A percentile compares a stretch with the other conserved stretches of the same genome.
These are phyloP conservation scores for Scutellaria minor DNA, from an alignment of 257 asterid genomes.

Conservation along the genomic window DNA sequence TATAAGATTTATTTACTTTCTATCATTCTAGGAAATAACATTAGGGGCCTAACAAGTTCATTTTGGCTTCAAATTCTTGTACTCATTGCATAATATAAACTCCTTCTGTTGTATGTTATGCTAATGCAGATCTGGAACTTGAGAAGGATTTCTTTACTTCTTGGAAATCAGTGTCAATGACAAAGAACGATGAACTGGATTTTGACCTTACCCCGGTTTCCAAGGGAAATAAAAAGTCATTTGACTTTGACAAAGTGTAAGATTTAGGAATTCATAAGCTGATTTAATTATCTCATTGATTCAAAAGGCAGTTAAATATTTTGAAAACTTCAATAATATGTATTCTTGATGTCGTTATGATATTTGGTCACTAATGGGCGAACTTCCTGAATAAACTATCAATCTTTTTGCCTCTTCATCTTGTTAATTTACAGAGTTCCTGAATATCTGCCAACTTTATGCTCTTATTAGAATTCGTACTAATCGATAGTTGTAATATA, in stretches of 20 bases:
- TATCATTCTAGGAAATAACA: background rate
- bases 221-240: slow-evolving; percentile 74
- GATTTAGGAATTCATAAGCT: slow-evolving; percentile 32
- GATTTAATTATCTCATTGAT: slow-evolving; percentile 33
- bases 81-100: slow-evolving; percentile 24
- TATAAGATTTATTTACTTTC: slow-evolving; percentile 4
- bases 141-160: slow-evolving; percentile 79
- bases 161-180: slow-evolving; percentile 75
- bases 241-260: slow-evolving; percentile 69
- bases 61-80: background rate
- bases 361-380: slow-evolving; percentile 15
- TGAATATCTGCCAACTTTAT: slow-evolving; percentile 18
- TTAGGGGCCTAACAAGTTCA: slow-evolving; percentile 23
- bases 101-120: slow-evolving; percentile 31
- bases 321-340: slow-evolving; percentile 21
- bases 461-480: slow-evolving; percentile 15
- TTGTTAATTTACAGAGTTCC: slow-evolving; percentile 21
- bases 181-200: slow-evolving; percentile 68
- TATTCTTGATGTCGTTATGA: slow-evolving; percentile 16
- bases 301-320: slow-evolving; percentile 25
- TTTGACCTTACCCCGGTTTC: slow-evolving; percentile 73
- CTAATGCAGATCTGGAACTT: slow-evolving; percentile 73
- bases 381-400: slow-evolving; percentile 6
- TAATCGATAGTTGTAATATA: slow-evolving; percentile 13
- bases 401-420: slow-evolving; percentile 22